Evolutionary conservation across 164 flowering plant species (phyloP).

Genomic region (Aristolochia fimbriata): DNA sequence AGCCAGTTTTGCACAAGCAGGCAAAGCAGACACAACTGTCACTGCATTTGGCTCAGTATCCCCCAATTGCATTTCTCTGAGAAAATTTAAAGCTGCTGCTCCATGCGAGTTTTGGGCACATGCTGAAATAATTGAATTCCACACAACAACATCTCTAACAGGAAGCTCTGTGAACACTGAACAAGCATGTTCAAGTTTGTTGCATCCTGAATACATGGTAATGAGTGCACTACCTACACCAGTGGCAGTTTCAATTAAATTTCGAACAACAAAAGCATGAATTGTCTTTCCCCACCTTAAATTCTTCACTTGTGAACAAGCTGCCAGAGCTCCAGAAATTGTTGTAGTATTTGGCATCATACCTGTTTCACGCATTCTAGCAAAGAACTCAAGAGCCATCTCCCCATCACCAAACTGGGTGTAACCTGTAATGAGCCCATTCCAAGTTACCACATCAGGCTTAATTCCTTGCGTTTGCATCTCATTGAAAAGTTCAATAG

Average conservation of each 20-base stretch:
- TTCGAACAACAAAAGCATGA: constrained; percentile 23
- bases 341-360: constrained; percentile 17
- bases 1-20: constrained; percentile 26
- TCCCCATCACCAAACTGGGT: constrained; percentile 23
- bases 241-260: constrained; percentile 21
- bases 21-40: constrained; percentile 25
- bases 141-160: constrained; percentile 20
- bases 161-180: constrained; percentile 21
- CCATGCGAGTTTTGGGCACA: constrained; percentile 20
- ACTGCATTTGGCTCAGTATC: constrained; percentile 19
- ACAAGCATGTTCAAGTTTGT: constrained; percentile 12
- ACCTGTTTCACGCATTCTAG: constrained; percentile 15
- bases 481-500: constrained; percentile 20
- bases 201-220: constrained; percentile 28
- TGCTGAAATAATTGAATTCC: constrained; percentile 32
- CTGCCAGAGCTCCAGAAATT: constrained; percentile 24
- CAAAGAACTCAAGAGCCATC: constrained; percentile 26
- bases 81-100: constrained; percentile 15
- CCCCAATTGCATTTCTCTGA: constrained; percentile 18
- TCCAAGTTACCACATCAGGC: constrained; percentile 29
- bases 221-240: constrained; percentile 33
- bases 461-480: constrained; percentile 20
- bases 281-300: constrained; percentile 23
- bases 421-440: constrained; percentile 29
- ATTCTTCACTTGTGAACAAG: constrained; percentile 24